A percentile compares a stretch with the other conserved stretches of the same genome.
Conservation (phyloP, 257 asterid species). For the Solanum peruvianum region DNA sequence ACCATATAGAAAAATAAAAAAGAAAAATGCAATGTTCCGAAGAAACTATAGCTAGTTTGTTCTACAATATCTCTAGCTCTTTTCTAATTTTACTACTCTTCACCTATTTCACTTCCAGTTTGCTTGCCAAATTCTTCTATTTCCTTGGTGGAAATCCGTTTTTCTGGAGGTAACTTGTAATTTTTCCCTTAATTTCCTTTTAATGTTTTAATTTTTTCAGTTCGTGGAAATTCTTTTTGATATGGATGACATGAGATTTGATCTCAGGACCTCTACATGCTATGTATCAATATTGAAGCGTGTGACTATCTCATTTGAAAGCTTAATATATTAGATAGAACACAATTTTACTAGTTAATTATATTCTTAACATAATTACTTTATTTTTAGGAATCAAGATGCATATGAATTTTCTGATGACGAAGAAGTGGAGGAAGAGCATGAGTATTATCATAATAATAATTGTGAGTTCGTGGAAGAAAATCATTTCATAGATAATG, state of each 20-base stretch:
- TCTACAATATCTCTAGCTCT: constrained; percentile 67
- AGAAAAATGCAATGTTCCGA: constrained; percentile 61
- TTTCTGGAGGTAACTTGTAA: constrained; percentile 36
- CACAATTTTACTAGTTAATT: neutral
- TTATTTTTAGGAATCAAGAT: constrained; percentile 42
- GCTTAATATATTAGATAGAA: neutral
- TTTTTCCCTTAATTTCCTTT: neutral
- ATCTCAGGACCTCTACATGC: neutral
- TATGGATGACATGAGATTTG: neutral
- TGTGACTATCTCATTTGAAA: neutral
- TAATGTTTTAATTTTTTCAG: neutral
- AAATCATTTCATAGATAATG: neutral
- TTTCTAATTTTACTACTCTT: constrained; percentile 59
- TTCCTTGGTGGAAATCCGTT: constrained; percentile 70
- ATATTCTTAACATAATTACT: neutral
- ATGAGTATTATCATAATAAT: neutral
- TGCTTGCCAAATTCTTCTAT: constrained; percentile 48
- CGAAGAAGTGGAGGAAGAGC: constrained; percentile 28
- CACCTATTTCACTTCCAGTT: constrained; percentile 68
- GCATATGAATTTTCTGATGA: constrained; percentile 58
- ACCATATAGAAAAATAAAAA: neutral
- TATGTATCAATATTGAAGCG: neutral
- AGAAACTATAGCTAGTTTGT: constrained; percentile 53
- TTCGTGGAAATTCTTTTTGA: neutral
- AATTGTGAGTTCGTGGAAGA: neutral